Base-by-base conservation (phyloP, 352 stramenopile genomes). In the Peronosclerospora sorghi region DNA sequence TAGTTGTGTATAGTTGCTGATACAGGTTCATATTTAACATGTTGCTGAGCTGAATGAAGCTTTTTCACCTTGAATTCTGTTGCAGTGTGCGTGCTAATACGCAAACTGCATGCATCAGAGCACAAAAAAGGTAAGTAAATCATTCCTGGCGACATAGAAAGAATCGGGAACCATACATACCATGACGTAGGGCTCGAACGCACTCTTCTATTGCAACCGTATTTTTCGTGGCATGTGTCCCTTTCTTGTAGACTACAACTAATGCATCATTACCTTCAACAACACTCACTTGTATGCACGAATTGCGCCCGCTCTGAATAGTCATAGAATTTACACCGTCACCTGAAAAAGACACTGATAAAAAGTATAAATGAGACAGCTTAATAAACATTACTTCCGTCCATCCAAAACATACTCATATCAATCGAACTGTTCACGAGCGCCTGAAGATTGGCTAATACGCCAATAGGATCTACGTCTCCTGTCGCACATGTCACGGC, bases 211-310 rank as follows among this genome's bases (percentile, higher is more conserved):
- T 87, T 56, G 76, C 68, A 17, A 57, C 62, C 29, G 77, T 68
- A 51, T 90, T 90, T 38, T 80, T 73, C 6, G 63, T 54, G 6
- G 64, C 62, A 21, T 83, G 59, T 23, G 63, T 56, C 18, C 66
- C 70, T 51, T 95, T 94, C 59, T 86, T 90, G 59, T 91, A 89
- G 29, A 94, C 77, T 41, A 96, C 84, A 17, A 96, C 57, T 40
- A 71, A 57, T 19, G 80, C 83, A 35, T 81, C 74, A 41, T 53
- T 71, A 29, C 61, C 75, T 42, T 91, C 73, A 23, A 96, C 79
- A 20, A 77, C 73, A 48, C 80, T 83, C 35, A 96, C 72, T 51
- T 95, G 73, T 49, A 94, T 89, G 34, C 81, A 83, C 30, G 77
- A 87, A 20, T 87, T 89, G 5, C 78, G 67, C 14, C 59, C 78